A percentile compares a stretch with the other conserved stretches of the same genome.
These are phyloP conservation scores for Bolboschoenus planiculmis DNA, from an alignment of 176 grass and related monocot genomes.

Conservation along the genomic window DNA sequence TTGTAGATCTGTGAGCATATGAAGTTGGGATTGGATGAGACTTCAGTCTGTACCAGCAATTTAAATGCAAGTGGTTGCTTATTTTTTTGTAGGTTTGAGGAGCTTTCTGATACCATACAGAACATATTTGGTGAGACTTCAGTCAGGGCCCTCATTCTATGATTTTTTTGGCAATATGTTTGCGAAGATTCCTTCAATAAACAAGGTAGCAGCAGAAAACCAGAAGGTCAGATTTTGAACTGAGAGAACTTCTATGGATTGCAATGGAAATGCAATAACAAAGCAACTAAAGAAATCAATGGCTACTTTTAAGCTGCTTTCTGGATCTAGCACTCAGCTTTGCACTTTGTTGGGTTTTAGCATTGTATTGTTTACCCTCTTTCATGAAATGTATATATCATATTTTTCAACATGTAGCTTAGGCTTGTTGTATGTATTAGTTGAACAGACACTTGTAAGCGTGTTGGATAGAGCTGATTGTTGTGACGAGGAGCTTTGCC, in stretches of 20 bases:
- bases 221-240: slow-evolving; percentile 52
- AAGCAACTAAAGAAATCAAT: not conserved
- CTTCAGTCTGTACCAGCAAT: not conserved
- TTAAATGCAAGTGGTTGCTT: not conserved
- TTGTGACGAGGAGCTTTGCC: not conserved
- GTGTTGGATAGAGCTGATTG: not conserved
- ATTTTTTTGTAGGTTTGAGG: slow-evolving; percentile 69
- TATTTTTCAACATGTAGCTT: not conserved
- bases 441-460: not conserved
- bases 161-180: slow-evolving; percentile 50
- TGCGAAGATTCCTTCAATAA: slow-evolving; percentile 47
- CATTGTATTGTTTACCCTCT: not conserved
- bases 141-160: slow-evolving; percentile 43
- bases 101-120: slow-evolving; percentile 81
- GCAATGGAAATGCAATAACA: not conserved
- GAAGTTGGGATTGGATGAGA: not conserved
- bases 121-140: slow-evolving; percentile 70
- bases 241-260: not conserved
- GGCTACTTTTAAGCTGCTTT: not conserved
- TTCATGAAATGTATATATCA: not conserved
- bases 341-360: not conserved
- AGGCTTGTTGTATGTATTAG: not conserved
- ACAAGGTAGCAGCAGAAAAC: slow-evolving; percentile 32
- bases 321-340: not conserved
- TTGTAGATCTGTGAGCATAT: not conserved